Base-by-base conservation (phyloP, 352 stramenopile genomes). In the Phytophthora tubulina region DNA sequence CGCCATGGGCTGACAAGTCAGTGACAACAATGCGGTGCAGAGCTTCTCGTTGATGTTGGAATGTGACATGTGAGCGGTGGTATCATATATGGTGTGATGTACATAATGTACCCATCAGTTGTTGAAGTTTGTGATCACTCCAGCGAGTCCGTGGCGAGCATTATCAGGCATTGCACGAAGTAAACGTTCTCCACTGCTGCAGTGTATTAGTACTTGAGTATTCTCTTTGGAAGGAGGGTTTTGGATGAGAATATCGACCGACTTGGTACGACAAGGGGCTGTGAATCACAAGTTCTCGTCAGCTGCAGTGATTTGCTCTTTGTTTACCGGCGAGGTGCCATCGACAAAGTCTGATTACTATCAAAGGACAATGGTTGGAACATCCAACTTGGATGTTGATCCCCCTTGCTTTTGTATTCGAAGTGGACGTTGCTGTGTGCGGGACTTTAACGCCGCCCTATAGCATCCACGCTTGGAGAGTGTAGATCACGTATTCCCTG, bases 241-340 rank as follows among this genome's bases (percentile, higher is more conserved):
- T 27, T 27, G 21, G 21, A 27, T 27, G 21, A 27, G 21, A 27
- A 27, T 27, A 27, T 27, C 21, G 21, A 27, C 21, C 21, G 21
- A 27, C 21, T 27, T 27, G 21, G 21, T 27, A 27, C 21, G 21
- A 27, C 21, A 27, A 27, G 21, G 21, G 21, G 21, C 21, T 27
- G 21, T 27, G 21, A 27, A 27, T 27, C 21, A 1, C 21, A 27
- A 17, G 3, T 50, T n/a, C 2, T 67, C n/a, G n/a, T 44, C 60
- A 67, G 60, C 60, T 67, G 60, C 38, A 15, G 36, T n/a, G 51
- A 70, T 70, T 62, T 63, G 62, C 41, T 39, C 21, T 21, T 21
- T 27, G 21, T 27, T 27, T 27, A 27, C 21, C 21, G 21, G 21
- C 21, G 21, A 27, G 21, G 21, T 27, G 21, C 21, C 21, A 27